These are phyloP conservation scores for Knufia petricola DNA, from an alignment of 2,329 filamentous ascomycete species.

Conservation along the genomic window DNA sequence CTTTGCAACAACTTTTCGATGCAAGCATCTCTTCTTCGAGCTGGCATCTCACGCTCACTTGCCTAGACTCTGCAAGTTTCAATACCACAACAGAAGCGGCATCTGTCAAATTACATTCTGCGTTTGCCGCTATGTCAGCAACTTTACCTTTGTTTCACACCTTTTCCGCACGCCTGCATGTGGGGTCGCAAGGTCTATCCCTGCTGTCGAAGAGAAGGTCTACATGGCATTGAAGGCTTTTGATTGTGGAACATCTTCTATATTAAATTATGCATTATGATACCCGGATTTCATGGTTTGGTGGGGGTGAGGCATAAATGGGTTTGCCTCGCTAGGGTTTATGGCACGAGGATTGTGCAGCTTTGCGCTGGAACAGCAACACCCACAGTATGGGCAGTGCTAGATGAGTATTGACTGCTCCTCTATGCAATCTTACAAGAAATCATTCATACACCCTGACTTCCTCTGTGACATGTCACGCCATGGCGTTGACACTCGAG, in stretches of 20 bases:
- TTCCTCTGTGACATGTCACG: too few relatives aligned
- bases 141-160: not conserved
- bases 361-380: not conserved
- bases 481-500: too few relatives aligned
- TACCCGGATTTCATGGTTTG: constrained; percentile 7
- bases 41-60: not conserved
- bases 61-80: not conserved
- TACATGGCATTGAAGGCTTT: not conserved
- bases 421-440: not conserved
- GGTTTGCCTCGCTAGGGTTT: not conserved
- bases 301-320: not conserved
- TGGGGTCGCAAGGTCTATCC: not conserved
- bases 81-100: not conserved
- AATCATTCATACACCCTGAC: too few relatives aligned
- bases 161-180: too few relatives aligned
- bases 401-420: not conserved
- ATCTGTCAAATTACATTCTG: not conserved
- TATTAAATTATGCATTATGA: constrained; percentile 8
- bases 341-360: not conserved
- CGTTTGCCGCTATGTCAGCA: too few relatives aligned
- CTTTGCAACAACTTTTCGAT: not conserved
- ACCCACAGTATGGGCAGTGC: not conserved
- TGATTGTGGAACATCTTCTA: not conserved
- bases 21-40: too few relatives aligned
- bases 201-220: not conserved